Evolutionary conservation across 2,329 filamentous ascomycete species (phyloP).

Genomic region (Penicillium rolfsii): DNA sequence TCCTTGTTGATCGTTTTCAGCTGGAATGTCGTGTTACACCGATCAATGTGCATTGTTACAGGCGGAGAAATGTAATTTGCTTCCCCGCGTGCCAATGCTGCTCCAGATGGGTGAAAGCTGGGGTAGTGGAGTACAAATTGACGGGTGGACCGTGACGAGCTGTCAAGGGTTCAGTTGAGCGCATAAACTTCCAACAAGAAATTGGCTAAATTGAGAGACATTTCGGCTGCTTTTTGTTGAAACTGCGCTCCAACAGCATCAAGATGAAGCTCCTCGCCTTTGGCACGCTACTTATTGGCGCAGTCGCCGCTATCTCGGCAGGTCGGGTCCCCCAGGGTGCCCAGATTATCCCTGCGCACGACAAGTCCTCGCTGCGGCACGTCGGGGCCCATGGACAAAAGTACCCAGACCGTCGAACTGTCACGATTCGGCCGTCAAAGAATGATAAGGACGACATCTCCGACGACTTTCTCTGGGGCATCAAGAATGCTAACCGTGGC

Average conservation of each 20-base stretch:
- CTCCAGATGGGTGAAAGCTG: neutral
- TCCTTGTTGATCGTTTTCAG: constrained; percentile 15
- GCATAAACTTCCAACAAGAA: neutral
- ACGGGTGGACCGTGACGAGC: neutral
- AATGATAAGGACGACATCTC: constrained; percentile 62
- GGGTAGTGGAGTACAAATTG: constrained; percentile 1
- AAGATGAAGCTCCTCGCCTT: constrained; percentile 33
- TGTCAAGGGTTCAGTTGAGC: neutral
- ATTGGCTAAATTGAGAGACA: neutral
- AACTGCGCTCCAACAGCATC: neutral
- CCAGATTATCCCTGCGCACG: constrained; percentile 29
- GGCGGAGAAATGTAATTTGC: constrained; percentile 30
- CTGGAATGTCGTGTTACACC: neutral
- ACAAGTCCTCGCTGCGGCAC: constrained; percentile 23
- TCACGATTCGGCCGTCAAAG: constrained; percentile 58
- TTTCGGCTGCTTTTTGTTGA: neutral
- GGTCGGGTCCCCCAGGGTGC: constrained; percentile 31
- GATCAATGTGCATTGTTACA: constrained; percentile 23
- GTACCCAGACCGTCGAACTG: constrained; percentile 45
- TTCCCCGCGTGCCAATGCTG: constrained; percentile 14
- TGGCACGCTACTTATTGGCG: constrained; percentile 27
- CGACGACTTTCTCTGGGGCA: constrained; percentile 57
- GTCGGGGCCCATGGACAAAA: constrained; percentile 32
- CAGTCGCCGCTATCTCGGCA: constrained; percentile 24
- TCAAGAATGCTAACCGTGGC: constrained; percentile 62